Percentiles rank a stretch among this genome's conserved stretches.
These are phyloP conservation scores for Nidula niveotomentosa DNA, from an alignment of 1,284 basidiomycete genomes.

Conservation along the genomic window DNA sequence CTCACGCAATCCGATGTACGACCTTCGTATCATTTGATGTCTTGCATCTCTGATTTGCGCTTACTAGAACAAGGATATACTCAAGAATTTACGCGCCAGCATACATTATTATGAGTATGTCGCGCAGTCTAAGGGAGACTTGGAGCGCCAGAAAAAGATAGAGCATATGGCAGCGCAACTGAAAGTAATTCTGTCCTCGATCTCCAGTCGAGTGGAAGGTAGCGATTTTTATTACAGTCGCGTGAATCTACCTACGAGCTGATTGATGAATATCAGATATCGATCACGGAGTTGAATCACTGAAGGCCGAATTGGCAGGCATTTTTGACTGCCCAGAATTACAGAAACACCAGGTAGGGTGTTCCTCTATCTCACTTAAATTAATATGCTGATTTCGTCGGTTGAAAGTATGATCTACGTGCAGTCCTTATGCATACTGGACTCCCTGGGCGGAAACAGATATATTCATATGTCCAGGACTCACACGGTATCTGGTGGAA, in stretches of 20 bases:
- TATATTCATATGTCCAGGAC: constrained; percentile 75
- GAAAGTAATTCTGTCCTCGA: constrained; percentile 44
- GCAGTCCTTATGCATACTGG: constrained; percentile 76
- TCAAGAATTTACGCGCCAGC: constrained; percentile 56
- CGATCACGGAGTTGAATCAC: constrained; percentile 42
- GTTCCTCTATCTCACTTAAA: neutral
- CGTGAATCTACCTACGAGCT: neutral
- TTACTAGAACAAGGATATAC: constrained; percentile 55
- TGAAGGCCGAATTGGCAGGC: constrained; percentile 39
- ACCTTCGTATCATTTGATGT: neutral
- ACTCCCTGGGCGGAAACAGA: constrained; percentile 66
- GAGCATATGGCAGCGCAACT: constrained; percentile 45
- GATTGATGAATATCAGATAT: constrained; percentile 38
- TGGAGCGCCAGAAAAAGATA: constrained; percentile 43
- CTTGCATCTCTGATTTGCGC: constrained; percentile 2
- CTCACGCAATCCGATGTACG: constrained; percentile 58
- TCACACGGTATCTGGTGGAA: constrained; percentile 70
- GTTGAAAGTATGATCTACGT: constrained; percentile 68
- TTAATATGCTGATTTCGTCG: neutral
- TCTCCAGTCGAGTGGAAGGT: constrained; percentile 60
- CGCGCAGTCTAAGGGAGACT: constrained; percentile 46
- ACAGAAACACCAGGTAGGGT: constrained; percentile 53
- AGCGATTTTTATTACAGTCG: constrained; percentile 7
- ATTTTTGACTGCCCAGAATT: constrained; percentile 64
- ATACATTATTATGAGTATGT: constrained; percentile 71